A percentile compares a stretch with the other conserved stretches of the same genome.
Evolutionary conservation across 257 asterid species (phyloP).

Genomic region (Forsythia suspensa): DNA sequence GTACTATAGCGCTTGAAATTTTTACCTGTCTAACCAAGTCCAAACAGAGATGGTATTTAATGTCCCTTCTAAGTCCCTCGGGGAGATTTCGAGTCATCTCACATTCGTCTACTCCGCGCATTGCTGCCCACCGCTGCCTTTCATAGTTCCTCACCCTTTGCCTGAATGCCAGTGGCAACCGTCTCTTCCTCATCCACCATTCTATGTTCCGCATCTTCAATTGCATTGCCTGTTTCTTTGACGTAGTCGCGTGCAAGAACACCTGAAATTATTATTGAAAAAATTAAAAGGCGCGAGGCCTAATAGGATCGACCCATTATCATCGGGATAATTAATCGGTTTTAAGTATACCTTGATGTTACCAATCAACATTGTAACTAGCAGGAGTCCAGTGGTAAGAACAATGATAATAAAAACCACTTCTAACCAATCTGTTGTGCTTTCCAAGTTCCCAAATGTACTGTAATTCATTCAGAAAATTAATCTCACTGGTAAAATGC

Average conservation of each 20-base stretch:
- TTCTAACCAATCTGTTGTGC: conserved; percentile 97
- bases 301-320: background rate
- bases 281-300: background rate
- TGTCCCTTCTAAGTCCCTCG: conserved; percentile 86
- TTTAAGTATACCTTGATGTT: conserved; percentile 72
- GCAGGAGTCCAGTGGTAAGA: conserved; percentile 79
- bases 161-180: conserved; percentile 55
- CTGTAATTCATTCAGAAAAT: conserved; percentile 36
- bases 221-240: conserved; percentile 98
- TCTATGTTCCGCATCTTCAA: conserved; percentile 92
- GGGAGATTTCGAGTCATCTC: conserved; percentile 92
- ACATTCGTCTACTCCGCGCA: conserved; percentile 92
- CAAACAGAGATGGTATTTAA: conserved; percentile 88
- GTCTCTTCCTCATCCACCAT: conserved; percentile 97
- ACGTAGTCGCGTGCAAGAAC: conserved; percentile 91
- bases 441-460: conserved; percentile 93
- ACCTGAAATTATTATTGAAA: conserved; percentile 41
- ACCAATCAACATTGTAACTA: conserved; percentile 97
- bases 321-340: background rate
- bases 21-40: conserved; percentile 84
- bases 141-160: conserved; percentile 88
- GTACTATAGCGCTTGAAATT: too few relatives aligned
- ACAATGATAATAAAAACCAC: conserved; percentile 86
- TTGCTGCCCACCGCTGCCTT: conserved; percentile 94
- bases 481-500: background rate